phyloP scores from a whole-genome alignment of 352 stramenopile species.

The Phytopythium boreale region DNA sequence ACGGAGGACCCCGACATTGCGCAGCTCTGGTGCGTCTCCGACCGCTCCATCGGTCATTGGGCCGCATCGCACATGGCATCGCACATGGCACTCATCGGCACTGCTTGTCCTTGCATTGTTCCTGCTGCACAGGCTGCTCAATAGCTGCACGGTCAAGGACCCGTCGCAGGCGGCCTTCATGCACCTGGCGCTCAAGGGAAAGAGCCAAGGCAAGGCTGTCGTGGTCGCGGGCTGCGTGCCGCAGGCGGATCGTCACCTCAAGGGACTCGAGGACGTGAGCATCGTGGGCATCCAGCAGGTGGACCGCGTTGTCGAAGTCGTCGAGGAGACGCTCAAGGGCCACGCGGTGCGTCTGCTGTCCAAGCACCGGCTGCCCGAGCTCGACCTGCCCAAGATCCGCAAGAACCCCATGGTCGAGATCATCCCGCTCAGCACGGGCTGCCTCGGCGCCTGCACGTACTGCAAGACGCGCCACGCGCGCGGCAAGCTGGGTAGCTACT shows the following conservation, averaged over 20 bases:
- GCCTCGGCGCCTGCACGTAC: slow-evolving; percentile 91
- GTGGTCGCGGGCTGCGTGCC: slow-evolving; percentile 91
- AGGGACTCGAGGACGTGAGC: slow-evolving; percentile 79
- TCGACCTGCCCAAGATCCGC: slow-evolving; percentile 91
- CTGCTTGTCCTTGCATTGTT: neutral
- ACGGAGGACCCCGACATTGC: slow-evolving; percentile 68
- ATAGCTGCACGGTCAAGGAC: slow-evolving; percentile 94
- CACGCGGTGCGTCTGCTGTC: slow-evolving; percentile 85
- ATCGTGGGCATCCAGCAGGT: slow-evolving; percentile 92
- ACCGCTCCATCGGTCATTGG: neutral
- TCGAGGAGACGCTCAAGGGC: slow-evolving; percentile 90
- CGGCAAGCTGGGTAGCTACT: slow-evolving; percentile 90
- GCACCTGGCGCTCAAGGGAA: slow-evolving; percentile 84
- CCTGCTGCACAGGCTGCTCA: slow-evolving; percentile 59
- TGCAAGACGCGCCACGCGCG: slow-evolving; percentile 92
- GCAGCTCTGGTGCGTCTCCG: slow-evolving; percentile 62
- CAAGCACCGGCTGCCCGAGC: slow-evolving; percentile 76
- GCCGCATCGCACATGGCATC: neutral
- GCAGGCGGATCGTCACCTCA: slow-evolving; percentile 84
- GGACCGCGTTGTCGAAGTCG: slow-evolving; percentile 88
- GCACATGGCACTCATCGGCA: neutral
- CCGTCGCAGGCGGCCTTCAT: slow-evolving; percentile 90
- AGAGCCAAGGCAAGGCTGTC: slow-evolving; percentile 75
- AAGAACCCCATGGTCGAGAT: slow-evolving; percentile 93
- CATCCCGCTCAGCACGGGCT: slow-evolving; percentile 90